Base-by-base conservation (phyloP, 2,329 filamentous ascomycete genomes). In the Coniochaeta hoffmannii region DNA sequence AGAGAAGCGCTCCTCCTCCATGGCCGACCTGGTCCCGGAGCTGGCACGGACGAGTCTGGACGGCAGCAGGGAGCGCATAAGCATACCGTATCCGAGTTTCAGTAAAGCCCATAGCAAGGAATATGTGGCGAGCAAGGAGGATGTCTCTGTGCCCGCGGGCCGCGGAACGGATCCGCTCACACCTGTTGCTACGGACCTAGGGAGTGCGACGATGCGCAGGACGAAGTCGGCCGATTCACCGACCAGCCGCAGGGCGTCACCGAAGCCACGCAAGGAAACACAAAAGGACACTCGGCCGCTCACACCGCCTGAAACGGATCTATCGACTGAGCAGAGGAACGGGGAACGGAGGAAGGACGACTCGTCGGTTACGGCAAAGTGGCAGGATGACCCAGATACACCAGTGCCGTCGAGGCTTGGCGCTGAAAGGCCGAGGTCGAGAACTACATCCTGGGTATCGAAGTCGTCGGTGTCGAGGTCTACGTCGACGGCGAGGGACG, bases 81-180 rank as follows among this genome's bases (percentile, higher is more conserved):
- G 78, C 58, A 67, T 88, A 41, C 87, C 89, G 7, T 96, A 96
- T 67, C 90, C 91, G 1, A 79, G 80, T 11, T 90, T 95, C 71
- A 94, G 89, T 72, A 97, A 95, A 72, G 88, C 88, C 12, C 90
- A 96, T 70, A 95, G 90, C 76, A 94, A 91, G 70, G 93, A 97
- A 73, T 83, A 85, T 46, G 82, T 96, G 54, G 79, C 83, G 60
- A 86, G 83, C 66, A 76, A 76, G 53, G 81, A 85, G 49, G 77
- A 82, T 54, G 61, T 81, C 51, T 67, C 71, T 24, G 61, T 63
- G 38, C 66, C 65, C 51, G 68, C 65, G 59, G 58, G 57, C 49
- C 64, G 60, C 50, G 61, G 58, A 77, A 83, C 61, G 12, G 82
- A 85, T 55, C 79, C 79, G 1, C 69, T 78, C 51, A 91, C 88